Evolutionary conservation across 2,329 filamentous ascomycete genomes (phyloP).

Genomic region (Colletotrichum spinosum): DNA sequence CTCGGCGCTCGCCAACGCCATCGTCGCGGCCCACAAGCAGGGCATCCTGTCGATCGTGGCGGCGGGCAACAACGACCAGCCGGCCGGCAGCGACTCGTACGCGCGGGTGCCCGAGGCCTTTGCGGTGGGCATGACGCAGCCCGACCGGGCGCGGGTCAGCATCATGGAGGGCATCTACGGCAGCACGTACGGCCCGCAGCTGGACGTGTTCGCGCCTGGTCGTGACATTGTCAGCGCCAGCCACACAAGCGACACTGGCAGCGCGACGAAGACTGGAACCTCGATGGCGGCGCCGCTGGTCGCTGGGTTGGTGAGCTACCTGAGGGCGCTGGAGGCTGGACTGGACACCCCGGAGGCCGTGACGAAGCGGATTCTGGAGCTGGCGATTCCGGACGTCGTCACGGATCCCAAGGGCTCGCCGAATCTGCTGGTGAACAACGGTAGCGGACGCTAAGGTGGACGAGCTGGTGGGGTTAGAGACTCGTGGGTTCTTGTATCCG

Average conservation of each 20-base stretch:
- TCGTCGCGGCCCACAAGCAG: conserved; percentile 52
- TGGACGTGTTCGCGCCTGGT: conserved; percentile 34
- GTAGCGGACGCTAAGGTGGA: conserved; percentile 38
- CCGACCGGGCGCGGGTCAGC: conserved; percentile 39
- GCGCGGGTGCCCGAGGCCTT: conserved; percentile 49
- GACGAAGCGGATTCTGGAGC: conserved; percentile 51
- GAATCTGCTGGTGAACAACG: conserved; percentile 63
- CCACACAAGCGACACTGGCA: conserved; percentile 54
- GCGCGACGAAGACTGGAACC: conserved; percentile 65
- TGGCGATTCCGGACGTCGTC: conserved; percentile 54
- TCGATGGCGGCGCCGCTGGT: conserved; percentile 73
- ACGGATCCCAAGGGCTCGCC: conserved; percentile 48
- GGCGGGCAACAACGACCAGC: conserved; percentile 62
- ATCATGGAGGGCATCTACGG: conserved; percentile 55
- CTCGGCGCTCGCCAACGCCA: conserved; percentile 64
- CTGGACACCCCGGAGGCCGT: conserved; percentile 55
- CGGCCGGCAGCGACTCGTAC: conserved; percentile 53
- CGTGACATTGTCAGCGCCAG: conserved; percentile 57
- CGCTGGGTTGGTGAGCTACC: conserved; percentile 65
- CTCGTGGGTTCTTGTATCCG: too few species aligned
- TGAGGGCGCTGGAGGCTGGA: conserved; percentile 55
- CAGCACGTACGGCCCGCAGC: conserved; percentile 52
- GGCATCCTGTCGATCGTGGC: conserved; percentile 66
- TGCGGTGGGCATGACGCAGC: conserved; percentile 44
- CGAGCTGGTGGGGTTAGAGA: not conserved